Percentiles rank a stretch among this genome's conserved stretches.
These are phyloP conservation scores for Rhodotorula sp. DNA, from an alignment of 1,284 basidiomycete species.

Conservation along the genomic window DNA sequence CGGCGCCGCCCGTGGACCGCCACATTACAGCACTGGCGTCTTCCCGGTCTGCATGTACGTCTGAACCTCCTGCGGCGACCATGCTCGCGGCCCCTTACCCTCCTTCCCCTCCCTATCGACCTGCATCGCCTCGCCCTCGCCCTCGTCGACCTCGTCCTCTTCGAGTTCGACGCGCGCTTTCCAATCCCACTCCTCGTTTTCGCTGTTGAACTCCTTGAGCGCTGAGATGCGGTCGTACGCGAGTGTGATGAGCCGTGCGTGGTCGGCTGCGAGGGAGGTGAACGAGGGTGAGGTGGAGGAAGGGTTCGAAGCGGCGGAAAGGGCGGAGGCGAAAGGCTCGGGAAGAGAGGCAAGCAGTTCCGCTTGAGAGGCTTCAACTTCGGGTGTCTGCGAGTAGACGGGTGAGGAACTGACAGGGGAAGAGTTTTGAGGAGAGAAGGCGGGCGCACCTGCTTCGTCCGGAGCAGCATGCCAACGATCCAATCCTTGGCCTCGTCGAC, in stretches of 20 bases:
- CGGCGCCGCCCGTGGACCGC: too few relatives aligned
- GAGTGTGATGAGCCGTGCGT: constrained; percentile 1
- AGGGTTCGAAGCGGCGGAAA: not conserved
- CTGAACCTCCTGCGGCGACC: constrained; percentile 28
- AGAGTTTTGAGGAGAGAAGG: not conserved
- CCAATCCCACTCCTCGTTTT: constrained; percentile 29
- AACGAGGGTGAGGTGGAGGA: not conserved
- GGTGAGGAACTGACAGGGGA: too few relatives aligned
- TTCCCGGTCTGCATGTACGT: constrained; percentile 20
- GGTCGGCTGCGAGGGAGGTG: not conserved
- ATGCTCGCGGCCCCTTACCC: not conserved
- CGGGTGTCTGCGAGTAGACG: constrained; percentile 14
- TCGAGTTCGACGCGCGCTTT: constrained; percentile 28
- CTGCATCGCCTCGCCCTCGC: not conserved
- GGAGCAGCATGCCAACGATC: constrained; percentile 36
- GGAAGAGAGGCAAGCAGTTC: constrained; percentile 10
- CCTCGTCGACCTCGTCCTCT: constrained; percentile 6
- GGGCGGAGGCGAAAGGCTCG: constrained; percentile 13
- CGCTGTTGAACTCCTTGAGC: constrained; percentile 17
- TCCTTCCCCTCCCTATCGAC: not conserved
- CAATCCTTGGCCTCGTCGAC: constrained; percentile 37
- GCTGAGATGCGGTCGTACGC: constrained; percentile 10
- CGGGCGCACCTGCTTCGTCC: constrained; percentile 38
- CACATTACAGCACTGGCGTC: constrained; percentile 14
- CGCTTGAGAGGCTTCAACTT: constrained; percentile 20